Conservation (phyloP, 768 basidiomycete genomes). For the Rickenella mellea region DNA sequence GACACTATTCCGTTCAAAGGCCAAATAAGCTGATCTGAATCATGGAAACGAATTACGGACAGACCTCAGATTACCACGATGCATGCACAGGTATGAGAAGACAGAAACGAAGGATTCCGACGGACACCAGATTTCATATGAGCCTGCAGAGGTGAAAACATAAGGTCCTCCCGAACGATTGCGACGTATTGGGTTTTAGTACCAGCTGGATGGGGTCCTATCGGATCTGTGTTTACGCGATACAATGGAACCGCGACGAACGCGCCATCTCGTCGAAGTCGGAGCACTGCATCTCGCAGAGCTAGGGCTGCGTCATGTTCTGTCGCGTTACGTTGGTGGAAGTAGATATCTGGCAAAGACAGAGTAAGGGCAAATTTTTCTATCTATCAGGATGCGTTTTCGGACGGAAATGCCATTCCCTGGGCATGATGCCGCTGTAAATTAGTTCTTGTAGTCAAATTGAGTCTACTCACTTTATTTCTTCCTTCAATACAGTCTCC, state of each 20-base stretch:
- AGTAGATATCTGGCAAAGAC: constrained; percentile 57
- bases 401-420: constrained; percentile 84
- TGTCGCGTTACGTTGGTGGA: constrained; percentile 53
- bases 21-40: background rate
- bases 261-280: constrained; percentile 63
- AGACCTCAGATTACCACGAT: constrained; percentile 63
- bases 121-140: constrained; percentile 77
- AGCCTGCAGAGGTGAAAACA: constrained; percentile 33
- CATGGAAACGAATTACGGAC: background rate
- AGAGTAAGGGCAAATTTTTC: background rate
- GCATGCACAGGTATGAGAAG: constrained; percentile 66
- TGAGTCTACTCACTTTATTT: constrained; percentile 44
- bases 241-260: constrained; percentile 73
- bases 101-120: constrained; percentile 64
- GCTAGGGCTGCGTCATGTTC: constrained; percentile 58
- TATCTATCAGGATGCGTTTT: constrained; percentile 16
- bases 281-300: constrained; percentile 62
- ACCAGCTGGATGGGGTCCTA: constrained; percentile 74
- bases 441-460: background rate
- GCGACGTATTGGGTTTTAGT: constrained; percentile 13
- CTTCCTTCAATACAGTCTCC: constrained; percentile 44
- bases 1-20: background rate
- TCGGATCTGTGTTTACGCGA: constrained; percentile 58
- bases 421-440: constrained; percentile 13
- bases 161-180: background rate